Evolutionary conservation across 768 basidiomycete genomes (phyloP).

Genomic region (Leucosporidium scottii): DNA sequence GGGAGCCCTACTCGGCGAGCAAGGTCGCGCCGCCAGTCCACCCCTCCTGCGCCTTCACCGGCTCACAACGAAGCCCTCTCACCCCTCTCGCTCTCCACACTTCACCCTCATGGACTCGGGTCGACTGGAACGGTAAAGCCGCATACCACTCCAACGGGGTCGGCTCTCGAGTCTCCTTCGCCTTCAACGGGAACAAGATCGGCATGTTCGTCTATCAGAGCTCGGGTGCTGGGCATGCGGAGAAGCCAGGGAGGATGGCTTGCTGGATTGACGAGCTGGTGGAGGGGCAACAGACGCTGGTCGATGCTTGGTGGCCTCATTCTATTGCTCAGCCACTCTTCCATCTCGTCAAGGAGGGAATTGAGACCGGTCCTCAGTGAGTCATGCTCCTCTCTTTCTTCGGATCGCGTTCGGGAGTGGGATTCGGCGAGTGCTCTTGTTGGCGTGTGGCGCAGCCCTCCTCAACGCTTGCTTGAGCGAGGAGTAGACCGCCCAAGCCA

Average conservation of each 20-base stretch:
- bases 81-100: not conserved
- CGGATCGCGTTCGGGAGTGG: too few relatives aligned
- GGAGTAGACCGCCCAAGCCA: too few relatives aligned
- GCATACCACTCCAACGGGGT: not conserved
- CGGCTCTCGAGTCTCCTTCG: not conserved
- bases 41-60: slow-evolving; percentile 8
- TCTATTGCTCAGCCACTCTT: too few relatives aligned
- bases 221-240: not conserved
- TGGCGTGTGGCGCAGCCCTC: too few relatives aligned
- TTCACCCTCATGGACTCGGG: not conserved
- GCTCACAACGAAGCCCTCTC: slow-evolving; percentile 1
- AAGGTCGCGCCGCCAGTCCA: not conserved
- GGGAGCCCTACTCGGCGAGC: too few relatives aligned
- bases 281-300: not conserved
- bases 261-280: not conserved
- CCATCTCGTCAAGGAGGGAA: too few relatives aligned
- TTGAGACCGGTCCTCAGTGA: too few relatives aligned
- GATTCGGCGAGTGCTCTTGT: too few relatives aligned
- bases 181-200: not conserved
- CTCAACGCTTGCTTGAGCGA: too few relatives aligned
- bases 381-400: too few relatives aligned
- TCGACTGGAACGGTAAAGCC: slow-evolving; percentile 23
- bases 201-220: slow-evolving; percentile 5
- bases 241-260: not conserved
- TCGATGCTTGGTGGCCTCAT: not conserved